Conservation (phyloP, 768 basidiomycete species). For the Tulasnella sp. region DNA sequence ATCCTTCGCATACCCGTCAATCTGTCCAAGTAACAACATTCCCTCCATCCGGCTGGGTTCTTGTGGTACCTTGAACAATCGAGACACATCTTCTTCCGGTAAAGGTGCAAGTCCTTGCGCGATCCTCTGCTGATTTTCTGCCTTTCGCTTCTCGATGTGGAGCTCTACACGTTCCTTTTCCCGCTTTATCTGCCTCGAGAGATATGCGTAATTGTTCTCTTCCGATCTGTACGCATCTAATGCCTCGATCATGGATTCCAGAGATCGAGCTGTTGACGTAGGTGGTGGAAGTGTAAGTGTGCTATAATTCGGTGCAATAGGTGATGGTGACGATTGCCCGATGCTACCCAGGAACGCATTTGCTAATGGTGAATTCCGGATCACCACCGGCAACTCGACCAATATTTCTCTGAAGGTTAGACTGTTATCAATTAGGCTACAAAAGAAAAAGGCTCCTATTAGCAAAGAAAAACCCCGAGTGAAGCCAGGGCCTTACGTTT, state of each 20-base stretch:
- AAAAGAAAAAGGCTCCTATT: conserved; percentile 19
- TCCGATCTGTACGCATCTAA: conserved; percentile 80
- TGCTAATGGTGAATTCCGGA: conserved; percentile 69
- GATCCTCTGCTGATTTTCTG: conserved; percentile 68
- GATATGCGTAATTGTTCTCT: conserved; percentile 83
- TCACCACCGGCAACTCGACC: conserved; percentile 71
- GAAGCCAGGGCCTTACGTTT: conserved; percentile 43
- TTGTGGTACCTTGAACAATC: conserved; percentile 75
- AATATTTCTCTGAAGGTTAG: conserved; percentile 78
- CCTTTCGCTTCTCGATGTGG: conserved; percentile 71
- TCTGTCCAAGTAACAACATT: conserved; percentile 71
- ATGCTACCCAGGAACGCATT: conserved; percentile 63
- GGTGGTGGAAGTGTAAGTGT: conserved; percentile 37
- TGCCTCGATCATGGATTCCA: conserved; percentile 76
- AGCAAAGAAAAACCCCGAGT: not conserved
- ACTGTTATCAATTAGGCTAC: conserved; percentile 63
- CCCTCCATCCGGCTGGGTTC: conserved; percentile 85
- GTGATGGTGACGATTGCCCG: conserved; percentile 27
- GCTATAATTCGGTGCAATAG: not conserved
- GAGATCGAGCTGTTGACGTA: conserved; percentile 52
- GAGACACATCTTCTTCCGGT: conserved; percentile 73
- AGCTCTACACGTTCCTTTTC: conserved; percentile 70
- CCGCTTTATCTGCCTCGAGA: conserved; percentile 74
- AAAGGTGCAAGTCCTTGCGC: conserved; percentile 75
- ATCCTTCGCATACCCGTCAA: conserved; percentile 73